Base-by-base conservation (phyloP, 208 protist genomes). In the Strigomonas culicis region DNA sequence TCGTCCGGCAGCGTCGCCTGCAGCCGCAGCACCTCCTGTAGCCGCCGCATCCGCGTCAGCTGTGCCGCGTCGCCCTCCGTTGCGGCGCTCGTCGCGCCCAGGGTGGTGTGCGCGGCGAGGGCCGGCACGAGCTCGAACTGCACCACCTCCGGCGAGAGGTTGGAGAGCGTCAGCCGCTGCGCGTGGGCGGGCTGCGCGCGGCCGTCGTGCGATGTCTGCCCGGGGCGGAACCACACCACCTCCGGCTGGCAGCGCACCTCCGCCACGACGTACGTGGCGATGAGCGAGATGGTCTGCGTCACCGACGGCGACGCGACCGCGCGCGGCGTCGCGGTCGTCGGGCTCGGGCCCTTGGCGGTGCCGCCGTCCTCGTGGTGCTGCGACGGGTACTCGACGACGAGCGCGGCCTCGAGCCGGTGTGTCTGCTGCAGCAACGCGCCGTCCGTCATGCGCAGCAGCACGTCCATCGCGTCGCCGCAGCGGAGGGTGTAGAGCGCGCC, bases 191-290 rank as follows among this genome's bases (percentile, higher is more conserved):
- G 82, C 70, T 95, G 90, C 24, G 47, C 77, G 34, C 86, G 76
- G 49, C 90, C 90, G 56, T 95, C 90, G 72, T 90, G 86, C 31
- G 77, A 59, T 31, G 64, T 61, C 66, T 93, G 84, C n/a, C 86
- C 84, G 0, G 86, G 90, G 52, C 67, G 70, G 68, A 95, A 95
- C 80, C 84, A 90, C 22, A 91, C 56, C n/a, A 73, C 55, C 32
- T 72, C 65, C 10, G 84, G 84, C 7, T 47, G 59, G 61, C 77
- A 86, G 27, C 58, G 60, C 47, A 95, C 72, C 3, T 65, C 75
- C 0, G 81, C 73, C 32, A 61, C 66, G 19, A 53, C 71, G 39
- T 93, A 78, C n/a, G 70, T 75, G 19, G 88, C 74, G 3, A 66
- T 50, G 44, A 93, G 59, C 0, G 72, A 68, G 21, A 95, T 72